Evolutionary conservation across 176 grass and related monocot genomes (phyloP).

Genomic region (Thinopyrum elongatum): DNA sequence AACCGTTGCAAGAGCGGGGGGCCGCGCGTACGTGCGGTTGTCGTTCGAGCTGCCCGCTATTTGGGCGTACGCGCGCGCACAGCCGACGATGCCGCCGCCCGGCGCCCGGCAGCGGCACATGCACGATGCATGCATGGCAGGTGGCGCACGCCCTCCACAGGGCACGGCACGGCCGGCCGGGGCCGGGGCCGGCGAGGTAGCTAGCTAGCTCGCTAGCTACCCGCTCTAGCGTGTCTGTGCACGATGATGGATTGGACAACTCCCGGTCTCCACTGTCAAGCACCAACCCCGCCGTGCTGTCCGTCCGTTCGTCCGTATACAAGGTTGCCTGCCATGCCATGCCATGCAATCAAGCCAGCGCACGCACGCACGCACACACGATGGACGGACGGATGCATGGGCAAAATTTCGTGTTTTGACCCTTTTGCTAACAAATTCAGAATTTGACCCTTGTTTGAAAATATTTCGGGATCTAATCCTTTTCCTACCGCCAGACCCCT

Average conservation of each 20-base stretch:
- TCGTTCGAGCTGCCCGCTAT: too few species aligned
- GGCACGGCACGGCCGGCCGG: background rate
- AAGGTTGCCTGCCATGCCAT: background rate
- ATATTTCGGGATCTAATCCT: too few species aligned
- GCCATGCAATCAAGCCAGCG: background rate
- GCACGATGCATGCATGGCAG: background rate
- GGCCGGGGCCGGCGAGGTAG: background rate
- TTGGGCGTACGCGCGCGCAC: too few species aligned
- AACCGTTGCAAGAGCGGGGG: too few species aligned
- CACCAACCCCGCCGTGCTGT: background rate
- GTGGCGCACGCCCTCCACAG: background rate
- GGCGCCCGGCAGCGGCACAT: background rate
- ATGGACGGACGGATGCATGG: background rate
- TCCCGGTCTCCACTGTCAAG: background rate
- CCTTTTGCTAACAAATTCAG: too few species aligned
- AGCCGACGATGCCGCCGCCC: too few species aligned
- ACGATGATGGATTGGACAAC: background rate
- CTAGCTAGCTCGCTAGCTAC: background rate
- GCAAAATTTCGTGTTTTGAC: too few species aligned
- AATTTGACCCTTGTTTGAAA: too few species aligned
- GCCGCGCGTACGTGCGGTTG: too few species aligned
- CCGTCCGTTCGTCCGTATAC: background rate
- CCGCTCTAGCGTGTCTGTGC: background rate
- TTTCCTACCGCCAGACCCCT: too few species aligned
- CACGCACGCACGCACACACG: background rate